phyloP scores from a whole-genome alignment of 169 alveolate genomes.

The Perkinsus marinus region DNA sequence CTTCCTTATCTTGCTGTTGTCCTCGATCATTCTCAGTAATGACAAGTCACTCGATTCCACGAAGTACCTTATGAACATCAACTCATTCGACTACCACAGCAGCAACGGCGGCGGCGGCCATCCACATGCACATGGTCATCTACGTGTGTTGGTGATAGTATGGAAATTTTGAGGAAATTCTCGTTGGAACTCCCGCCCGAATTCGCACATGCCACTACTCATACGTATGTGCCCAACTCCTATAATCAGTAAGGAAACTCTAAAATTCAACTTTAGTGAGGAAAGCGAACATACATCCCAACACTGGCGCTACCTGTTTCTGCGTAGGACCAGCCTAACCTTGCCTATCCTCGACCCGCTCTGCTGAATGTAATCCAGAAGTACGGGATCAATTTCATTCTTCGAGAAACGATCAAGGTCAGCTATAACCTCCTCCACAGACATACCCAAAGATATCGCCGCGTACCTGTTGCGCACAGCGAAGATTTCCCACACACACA shows the following conservation, averaged over 20 bases:
- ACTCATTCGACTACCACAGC: no score
- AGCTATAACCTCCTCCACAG: conserved; percentile 73
- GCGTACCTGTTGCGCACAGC: conserved; percentile 53
- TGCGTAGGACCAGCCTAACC: conserved; percentile 38
- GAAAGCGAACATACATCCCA: conserved; percentile 47
- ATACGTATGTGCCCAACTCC: background rate
- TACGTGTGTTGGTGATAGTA: no score
- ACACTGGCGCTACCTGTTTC: conserved; percentile 58
- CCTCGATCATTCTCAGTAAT: background rate
- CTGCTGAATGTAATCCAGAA: background rate
- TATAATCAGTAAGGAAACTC: no score
- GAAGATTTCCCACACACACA: background rate
- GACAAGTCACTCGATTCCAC: background rate
- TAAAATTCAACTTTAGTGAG: background rate
- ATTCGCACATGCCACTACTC: background rate
- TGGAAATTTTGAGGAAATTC: no score
- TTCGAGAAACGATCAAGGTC: conserved; percentile 78
- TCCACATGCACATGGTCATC: no score
- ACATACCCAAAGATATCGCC: conserved; percentile 87
- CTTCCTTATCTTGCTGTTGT: background rate
- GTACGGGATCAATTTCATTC: conserved; percentile 29
- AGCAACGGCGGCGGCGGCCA: no score
- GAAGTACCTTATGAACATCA: background rate
- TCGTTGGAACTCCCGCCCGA: no score
- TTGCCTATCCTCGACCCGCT: background rate